Percentiles rank a stretch among this genome's conserved stretches.
phyloP scores from a whole-genome alignment of 495 filamentous ascomycete genomes.

The Immersiella caudata region DNA sequence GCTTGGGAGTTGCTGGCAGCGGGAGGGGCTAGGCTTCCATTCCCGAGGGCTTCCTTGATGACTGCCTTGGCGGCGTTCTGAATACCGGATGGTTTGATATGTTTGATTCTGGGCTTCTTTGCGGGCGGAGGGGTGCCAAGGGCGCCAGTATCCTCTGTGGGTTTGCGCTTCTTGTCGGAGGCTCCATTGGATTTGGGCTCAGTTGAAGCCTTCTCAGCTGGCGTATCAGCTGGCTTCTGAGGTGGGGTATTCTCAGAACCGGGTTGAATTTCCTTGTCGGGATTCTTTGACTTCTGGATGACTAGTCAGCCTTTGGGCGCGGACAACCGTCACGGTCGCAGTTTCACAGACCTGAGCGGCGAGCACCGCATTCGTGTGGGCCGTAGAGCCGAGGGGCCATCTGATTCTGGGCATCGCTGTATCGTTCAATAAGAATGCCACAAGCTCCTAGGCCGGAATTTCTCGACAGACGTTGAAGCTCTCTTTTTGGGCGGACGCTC shows the following conservation, averaged over 20 bases:
- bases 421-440: background rate
- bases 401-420: slow-evolving; percentile 1
- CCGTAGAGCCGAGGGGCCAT: background rate
- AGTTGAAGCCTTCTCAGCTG: no score
- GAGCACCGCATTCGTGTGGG: background rate
- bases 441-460: no score
- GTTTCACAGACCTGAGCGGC: background rate
- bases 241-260: no score
- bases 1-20: background rate
- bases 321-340: background rate
- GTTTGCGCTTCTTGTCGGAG: no score
- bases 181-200: no score
- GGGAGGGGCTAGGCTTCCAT: background rate
- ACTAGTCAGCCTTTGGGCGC: background rate
- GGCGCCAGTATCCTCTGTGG: no score
- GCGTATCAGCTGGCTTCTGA: no score
- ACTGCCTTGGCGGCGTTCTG: slow-evolving; percentile 1
- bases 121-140: background rate
- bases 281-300: background rate
- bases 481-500: background rate
- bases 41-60: background rate
- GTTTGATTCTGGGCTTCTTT: background rate
- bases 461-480: background rate
- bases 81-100: background rate
- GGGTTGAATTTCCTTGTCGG: no score